A percentile compares a stretch with the other conserved stretches of the same genome.
These are phyloP conservation scores for Exophiala spinifera DNA, from an alignment of 2,329 filamentous ascomycete species.

Conservation along the genomic window DNA sequence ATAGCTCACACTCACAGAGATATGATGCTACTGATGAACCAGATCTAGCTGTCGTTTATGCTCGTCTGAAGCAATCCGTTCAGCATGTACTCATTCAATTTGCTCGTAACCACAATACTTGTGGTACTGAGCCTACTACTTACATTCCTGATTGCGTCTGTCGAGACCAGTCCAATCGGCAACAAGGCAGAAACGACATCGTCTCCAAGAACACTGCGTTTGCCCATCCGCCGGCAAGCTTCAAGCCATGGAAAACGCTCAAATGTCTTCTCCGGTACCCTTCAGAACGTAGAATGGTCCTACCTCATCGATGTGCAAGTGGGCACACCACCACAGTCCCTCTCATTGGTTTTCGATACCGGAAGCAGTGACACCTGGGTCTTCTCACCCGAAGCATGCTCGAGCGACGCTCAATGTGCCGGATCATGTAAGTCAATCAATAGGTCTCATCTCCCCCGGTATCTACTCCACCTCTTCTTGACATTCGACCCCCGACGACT, in stretches of 20 bases:
- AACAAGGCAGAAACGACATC: slow-evolving; percentile 5
- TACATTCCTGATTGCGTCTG: no score
- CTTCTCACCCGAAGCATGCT: not conserved
- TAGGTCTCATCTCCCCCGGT: no score
- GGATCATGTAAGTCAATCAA: not conserved
- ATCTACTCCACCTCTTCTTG: no score
- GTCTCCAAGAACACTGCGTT: not conserved
- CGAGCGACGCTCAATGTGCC: not conserved
- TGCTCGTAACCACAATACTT: no score
- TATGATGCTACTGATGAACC: no score
- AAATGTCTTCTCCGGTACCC: not conserved
- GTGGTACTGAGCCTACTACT: no score
- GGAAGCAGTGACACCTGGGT: slow-evolving; percentile 66
- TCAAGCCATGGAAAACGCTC: not conserved
- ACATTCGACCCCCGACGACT: no score
- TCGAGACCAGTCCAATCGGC: not conserved
- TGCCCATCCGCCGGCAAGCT: not conserved
- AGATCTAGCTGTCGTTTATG: no score
- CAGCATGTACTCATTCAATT: no score
- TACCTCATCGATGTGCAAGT: slow-evolving; percentile 62
- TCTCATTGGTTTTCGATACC: slow-evolving; percentile 62
- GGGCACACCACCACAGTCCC: slow-evolving; percentile 57
- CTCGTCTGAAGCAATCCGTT: no score
- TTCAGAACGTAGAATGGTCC: not conserved
- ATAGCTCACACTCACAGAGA: no score